Base-by-base conservation (phyloP, 805 yeast genomes). In the Candida vartiovaarae region DNA sequence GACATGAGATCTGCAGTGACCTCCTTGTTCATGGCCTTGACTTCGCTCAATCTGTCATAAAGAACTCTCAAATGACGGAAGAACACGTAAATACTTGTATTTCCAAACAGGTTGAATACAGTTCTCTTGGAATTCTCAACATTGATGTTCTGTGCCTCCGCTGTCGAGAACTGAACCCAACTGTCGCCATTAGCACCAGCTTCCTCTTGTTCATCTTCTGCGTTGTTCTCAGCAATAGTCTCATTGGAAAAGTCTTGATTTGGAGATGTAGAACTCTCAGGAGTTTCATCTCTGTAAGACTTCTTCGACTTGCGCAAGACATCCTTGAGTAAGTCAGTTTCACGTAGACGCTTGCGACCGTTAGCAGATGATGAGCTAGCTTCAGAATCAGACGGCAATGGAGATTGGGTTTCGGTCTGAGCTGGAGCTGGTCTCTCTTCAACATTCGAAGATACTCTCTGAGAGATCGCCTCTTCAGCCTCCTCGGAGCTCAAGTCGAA, bases 1-100 rank as follows among this genome's bases (percentile, higher is more conserved):
- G 75, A 66, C 34, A 74, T 75, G 41, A 91, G 73, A 44, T 91
- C 96, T 35, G 71, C 67, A n/a, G 83, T 71, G 4, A 85, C 95
- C n/a, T 66, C 76, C 3, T 70, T 75, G 57, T 86, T 82, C 66
- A 85, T 68, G 11, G 65, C 62, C 66, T 91, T 91, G 42, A 90
- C 78, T 56, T 89, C 96, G 25, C 68, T 65, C 45, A 93, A 68
- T 54, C 99, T 77, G 56, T 79, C 84, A 61, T 87, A 91, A 24
- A 93, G 64, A 3, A 87, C 84, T 50, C 86, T 80, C 60, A 90
- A 69, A 53, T 84, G 84, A 53, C 99, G 85, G 76, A 89, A 78
- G 55, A 93, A 89, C 31, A 89, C 85, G 59, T 93, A 93, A 33
- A 90, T 76, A 45, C 90, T 81, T 4, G 96, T 82, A 63, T 91